A percentile compares a stretch with the other conserved stretches of the same genome.
Conservation (phyloP, 2,329 filamentous ascomycete species). For the Aspergillus jensenii region DNA sequence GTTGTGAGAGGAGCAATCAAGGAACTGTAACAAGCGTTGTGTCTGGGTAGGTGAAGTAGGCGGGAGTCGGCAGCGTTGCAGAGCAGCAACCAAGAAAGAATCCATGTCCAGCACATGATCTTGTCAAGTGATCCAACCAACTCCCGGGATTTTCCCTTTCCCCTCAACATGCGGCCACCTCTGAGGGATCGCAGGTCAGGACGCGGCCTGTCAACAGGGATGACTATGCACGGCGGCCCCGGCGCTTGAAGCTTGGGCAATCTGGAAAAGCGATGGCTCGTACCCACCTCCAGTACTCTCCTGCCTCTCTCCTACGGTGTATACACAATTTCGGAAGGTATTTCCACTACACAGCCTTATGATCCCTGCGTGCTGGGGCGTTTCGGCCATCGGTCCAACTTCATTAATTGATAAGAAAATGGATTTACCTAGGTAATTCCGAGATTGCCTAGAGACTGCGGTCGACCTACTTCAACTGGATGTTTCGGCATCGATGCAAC, state of each 20-base stretch:
- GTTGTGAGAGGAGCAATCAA: neutral
- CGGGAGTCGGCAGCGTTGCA: neutral
- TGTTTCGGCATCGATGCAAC: neutral
- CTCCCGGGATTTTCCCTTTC: neutral
- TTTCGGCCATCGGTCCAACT: neutral
- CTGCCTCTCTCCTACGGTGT: neutral
- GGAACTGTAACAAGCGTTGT: neutral
- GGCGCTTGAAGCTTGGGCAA: neutral
- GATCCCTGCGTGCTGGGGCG: neutral
- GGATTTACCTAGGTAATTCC: neutral
- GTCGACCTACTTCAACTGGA: neutral
- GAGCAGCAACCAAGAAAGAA: neutral
- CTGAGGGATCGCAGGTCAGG: neutral
- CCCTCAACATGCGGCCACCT: neutral
- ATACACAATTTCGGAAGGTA: neutral
- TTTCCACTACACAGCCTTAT: neutral
- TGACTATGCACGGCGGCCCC: constrained; percentile 8
- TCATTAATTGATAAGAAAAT: neutral
- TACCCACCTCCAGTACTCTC: neutral
- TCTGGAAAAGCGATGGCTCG: neutral
- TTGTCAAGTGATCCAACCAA: constrained; percentile 6
- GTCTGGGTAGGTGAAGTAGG: neutral
- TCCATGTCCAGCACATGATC: constrained; percentile 8
- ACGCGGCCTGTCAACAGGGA: neutral
- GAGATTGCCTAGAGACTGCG: neutral